These are phyloP conservation scores for Pterocarpus santalinus DNA, from an alignment of 306 rosid genomes.

Conservation along the genomic window DNA sequence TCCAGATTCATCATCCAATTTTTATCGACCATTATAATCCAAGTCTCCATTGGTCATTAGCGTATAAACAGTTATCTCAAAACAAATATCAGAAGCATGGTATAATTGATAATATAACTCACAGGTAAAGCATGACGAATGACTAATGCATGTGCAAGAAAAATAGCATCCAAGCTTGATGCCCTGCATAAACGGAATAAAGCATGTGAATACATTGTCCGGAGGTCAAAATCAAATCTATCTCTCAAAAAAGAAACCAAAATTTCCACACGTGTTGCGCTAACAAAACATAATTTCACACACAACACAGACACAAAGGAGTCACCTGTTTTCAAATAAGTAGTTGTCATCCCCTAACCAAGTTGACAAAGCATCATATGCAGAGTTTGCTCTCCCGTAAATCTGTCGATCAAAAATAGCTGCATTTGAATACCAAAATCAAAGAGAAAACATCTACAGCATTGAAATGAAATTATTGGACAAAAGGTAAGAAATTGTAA, in stretches of 20 bases:
- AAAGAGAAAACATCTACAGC: slow-evolving; percentile 10
- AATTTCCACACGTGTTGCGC: slow-evolving; percentile 13
- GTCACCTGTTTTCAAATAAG: slow-evolving; percentile 73
- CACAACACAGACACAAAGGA: slow-evolving; percentile 33
- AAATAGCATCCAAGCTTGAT: slow-evolving; percentile 88
- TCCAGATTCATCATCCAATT: slow-evolving; percentile 22
- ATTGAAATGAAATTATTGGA: neutral
- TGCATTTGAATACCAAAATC: slow-evolving; percentile 21
- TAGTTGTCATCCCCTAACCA: slow-evolving; percentile 67
- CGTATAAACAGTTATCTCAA: slow-evolving; percentile 3
- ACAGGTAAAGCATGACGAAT: slow-evolving; percentile 81
- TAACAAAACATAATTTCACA: neutral
- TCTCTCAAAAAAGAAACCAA: slow-evolving; percentile 13
- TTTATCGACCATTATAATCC: slow-evolving; percentile 12
- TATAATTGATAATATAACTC: slow-evolving; percentile 55
- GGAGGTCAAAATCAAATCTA: slow-evolving; percentile 25
- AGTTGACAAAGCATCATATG: slow-evolving; percentile 74
- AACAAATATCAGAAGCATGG: neutral
- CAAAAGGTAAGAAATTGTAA: no score
- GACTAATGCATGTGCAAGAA: slow-evolving; percentile 76
- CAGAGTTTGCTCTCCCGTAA: slow-evolving; percentile 71
- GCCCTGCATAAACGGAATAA: slow-evolving; percentile 64
- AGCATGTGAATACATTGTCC: slow-evolving; percentile 25
- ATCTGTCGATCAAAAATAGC: slow-evolving; percentile 60
- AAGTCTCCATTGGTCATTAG: neutral